Evolutionary conservation across 176 grass and related monocot species (phyloP).

Genomic region (Carex pumila): DNA sequence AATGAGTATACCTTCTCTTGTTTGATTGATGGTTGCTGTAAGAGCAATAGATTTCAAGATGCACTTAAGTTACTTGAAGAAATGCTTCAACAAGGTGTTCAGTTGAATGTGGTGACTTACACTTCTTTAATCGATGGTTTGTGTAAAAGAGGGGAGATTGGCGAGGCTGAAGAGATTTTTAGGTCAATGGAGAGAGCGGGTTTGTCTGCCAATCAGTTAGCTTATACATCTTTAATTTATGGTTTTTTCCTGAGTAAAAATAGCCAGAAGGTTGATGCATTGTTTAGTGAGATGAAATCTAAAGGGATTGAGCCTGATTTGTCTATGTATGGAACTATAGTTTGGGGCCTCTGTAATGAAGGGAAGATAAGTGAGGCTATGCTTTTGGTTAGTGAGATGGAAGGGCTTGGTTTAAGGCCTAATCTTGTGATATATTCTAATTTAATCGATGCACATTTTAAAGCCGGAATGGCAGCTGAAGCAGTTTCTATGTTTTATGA

Average conservation of each 20-base stretch:
- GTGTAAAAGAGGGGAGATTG: slow-evolving; percentile 70
- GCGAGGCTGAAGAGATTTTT: slow-evolving; percentile 59
- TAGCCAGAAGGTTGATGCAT: slow-evolving; percentile 44
- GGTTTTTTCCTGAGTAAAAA: slow-evolving; percentile 65
- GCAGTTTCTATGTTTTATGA: slow-evolving; percentile 53
- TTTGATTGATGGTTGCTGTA: slow-evolving; percentile 75
- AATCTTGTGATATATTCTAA: slow-evolving; percentile 85
- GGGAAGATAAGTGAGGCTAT: slow-evolving; percentile 80
- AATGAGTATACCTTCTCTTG: slow-evolving; percentile 94
- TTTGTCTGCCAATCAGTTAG: slow-evolving; percentile 41
- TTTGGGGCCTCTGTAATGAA: slow-evolving; percentile 83
- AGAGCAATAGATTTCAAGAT: slow-evolving; percentile 60
- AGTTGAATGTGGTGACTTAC: slow-evolving; percentile 64
- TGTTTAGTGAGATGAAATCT: slow-evolving; percentile 67
- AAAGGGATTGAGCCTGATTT: slow-evolving; percentile 78
- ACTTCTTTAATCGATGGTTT: slow-evolving; percentile 74
- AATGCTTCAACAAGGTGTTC: slow-evolving; percentile 67
- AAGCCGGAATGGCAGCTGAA: slow-evolving; percentile 62
- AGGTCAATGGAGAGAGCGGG: slow-evolving; percentile 46
- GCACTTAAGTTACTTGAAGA: slow-evolving; percentile 61
- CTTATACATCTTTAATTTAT: slow-evolving; percentile 78
- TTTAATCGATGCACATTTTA: slow-evolving; percentile 83
- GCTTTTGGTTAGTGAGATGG: slow-evolving; percentile 67
- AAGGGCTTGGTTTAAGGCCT: slow-evolving; percentile 53
- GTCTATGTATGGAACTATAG: slow-evolving; percentile 67